Percentiles rank a stretch among this genome's conserved stretches.
Conservation (phyloP, 495 filamentous ascomycete species). For the Stereocaulon alpinum region DNA sequence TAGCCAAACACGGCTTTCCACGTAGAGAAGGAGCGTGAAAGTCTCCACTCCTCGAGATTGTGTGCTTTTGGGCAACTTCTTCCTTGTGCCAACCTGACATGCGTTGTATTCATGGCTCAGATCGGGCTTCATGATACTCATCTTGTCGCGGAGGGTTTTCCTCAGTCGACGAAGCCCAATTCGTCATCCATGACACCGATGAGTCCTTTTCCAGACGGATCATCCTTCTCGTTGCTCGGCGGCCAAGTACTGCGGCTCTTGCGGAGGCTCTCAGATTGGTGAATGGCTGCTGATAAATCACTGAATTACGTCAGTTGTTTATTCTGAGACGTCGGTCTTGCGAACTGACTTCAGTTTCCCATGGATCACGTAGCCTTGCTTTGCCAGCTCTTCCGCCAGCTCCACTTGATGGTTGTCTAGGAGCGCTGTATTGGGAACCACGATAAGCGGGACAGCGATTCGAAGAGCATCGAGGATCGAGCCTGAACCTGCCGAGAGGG, state of each 20-base stretch:
- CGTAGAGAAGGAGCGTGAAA: too few species aligned
- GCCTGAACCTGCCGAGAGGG: slow-evolving; percentile 55
- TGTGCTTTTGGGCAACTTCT: too few species aligned
- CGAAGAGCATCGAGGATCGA: slow-evolving; percentile 77
- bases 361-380: slow-evolving; percentile 58
- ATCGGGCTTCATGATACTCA: neutral
- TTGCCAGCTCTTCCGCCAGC: slow-evolving; percentile 61
- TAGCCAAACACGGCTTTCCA: too few species aligned
- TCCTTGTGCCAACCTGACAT: too few species aligned
- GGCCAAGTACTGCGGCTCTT: slow-evolving; percentile 37
- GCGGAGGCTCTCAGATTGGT: slow-evolving; percentile 34
- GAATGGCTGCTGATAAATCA: slow-evolving; percentile 36
- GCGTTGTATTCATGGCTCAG: too few species aligned
- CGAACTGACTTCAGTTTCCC: slow-evolving; percentile 49
- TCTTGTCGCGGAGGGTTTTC: neutral
- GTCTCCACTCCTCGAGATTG: too few species aligned
- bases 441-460: slow-evolving; percentile 55
- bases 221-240: slow-evolving; percentile 33
- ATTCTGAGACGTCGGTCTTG: neutral
- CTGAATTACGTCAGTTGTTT: slow-evolving; percentile 22
- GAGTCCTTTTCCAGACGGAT: slow-evolving; percentile 31
- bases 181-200: slow-evolving; percentile 46
- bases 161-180: slow-evolving; percentile 46
- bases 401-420: slow-evolving; percentile 91
- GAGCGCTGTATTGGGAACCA: slow-evolving; percentile 74